Base-by-base conservation (phyloP, 768 basidiomycete genomes). In the Suillus subalutaceus region DNA sequence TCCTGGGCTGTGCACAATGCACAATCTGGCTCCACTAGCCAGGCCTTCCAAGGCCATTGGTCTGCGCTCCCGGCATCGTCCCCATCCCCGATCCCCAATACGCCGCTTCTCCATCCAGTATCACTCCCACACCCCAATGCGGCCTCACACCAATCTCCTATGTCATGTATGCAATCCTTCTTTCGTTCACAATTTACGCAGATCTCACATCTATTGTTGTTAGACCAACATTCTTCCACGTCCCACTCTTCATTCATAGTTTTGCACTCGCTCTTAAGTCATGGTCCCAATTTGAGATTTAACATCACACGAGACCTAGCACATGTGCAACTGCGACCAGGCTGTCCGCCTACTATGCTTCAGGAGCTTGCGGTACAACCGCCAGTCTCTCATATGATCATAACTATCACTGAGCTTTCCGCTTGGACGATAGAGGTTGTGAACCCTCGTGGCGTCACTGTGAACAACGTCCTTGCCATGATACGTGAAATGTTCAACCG, bases 101-200 rank as follows among this genome's bases (percentile, higher is more conserved):
- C 76, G 0, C 76, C 77, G 0, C 71, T 69, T 32, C 57, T 75
- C 40, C 69, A 64, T 20, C 68, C 75, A 5, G 75, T 77, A 18
- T 74, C 77, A 26, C 40, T 77, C 18, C 76, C 76, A n/a, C 77
- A 77, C 56, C 77, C 76, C 6, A 78, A 77, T 58, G 69, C 77
- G 6, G 63, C 71, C 10, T 68, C 74, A 0, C 41, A 26, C n/a
- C 37, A 75, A 55, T 38, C 69, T 16, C 66, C 73, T 23, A 66
- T 71, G 40, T 66, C 74, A 8, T 63, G 77, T 78, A 66, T 16
- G 77, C 16, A 44, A 35, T 9, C 46, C 57, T 56, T 26, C 5
- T 16, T 62, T 41, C 18, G 58, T 37, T 10, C 13, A n/a, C 8
- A 43, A 10, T 20, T 20, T 26, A 40, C 32, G 6, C 32, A 46